A percentile compares a stretch with the other conserved stretches of the same genome.
Evolutionary conservation across 176 grass and related monocot species (phyloP).

Genomic region (Poa annua): DNA sequence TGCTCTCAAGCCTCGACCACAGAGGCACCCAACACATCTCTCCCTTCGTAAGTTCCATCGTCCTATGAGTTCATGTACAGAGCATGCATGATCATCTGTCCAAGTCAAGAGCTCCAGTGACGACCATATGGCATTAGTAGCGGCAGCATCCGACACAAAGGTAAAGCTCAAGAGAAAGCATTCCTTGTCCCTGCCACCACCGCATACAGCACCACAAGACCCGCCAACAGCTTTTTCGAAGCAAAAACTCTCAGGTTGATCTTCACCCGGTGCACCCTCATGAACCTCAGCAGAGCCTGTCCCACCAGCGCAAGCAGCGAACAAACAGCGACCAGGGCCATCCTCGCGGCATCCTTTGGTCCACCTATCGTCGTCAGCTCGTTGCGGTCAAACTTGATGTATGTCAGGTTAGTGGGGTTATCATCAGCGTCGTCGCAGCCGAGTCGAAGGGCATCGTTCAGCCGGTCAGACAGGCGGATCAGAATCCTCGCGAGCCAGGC

Average conservation of each 20-base stretch:
- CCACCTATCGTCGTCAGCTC: slow-evolving; percentile 50
- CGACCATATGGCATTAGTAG: no score
- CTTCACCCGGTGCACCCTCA: slow-evolving; percentile 63
- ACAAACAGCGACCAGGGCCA: slow-evolving; percentile 47
- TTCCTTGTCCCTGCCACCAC: slow-evolving; percentile 41
- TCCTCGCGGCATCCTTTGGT: slow-evolving; percentile 55
- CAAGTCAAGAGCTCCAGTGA: no score
- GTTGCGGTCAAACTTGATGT: slow-evolving; percentile 48
- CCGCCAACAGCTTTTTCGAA: slow-evolving; percentile 59
- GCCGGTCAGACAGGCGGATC: slow-evolving; percentile 66
- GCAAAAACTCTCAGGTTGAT: slow-evolving; percentile 82
- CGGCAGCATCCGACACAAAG: no score
- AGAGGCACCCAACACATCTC: not conserved
- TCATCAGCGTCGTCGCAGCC: slow-evolving; percentile 34
- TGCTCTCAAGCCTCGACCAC: not conserved
- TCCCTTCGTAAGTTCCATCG: not conserved
- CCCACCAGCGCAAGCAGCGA: slow-evolving; percentile 54
- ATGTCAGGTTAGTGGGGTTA: slow-evolving; percentile 26
- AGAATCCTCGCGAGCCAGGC: slow-evolving; percentile 76
- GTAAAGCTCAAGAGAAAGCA: slow-evolving; percentile 23
- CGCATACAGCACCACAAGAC: slow-evolving; percentile 37
- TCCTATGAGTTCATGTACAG: not conserved
- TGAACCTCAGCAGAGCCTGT: slow-evolving; percentile 56
- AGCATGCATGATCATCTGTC: no score
- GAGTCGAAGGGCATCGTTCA: slow-evolving; percentile 61